These are phyloP conservation scores for Coniosporium tulheliwenetii DNA, from an alignment of 2,329 filamentous ascomycete genomes.

Conservation along the genomic window DNA sequence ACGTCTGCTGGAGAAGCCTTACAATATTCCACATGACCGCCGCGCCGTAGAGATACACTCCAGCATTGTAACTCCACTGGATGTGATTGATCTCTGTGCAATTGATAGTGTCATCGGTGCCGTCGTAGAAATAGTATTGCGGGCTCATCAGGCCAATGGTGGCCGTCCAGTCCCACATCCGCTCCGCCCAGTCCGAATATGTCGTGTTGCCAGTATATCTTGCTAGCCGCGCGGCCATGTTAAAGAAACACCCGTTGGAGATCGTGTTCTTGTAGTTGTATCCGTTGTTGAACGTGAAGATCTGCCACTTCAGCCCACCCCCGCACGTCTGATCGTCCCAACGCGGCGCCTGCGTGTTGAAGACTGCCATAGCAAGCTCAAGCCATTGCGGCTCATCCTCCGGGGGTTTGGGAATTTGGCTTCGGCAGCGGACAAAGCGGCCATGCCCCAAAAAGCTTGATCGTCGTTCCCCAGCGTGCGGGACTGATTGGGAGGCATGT, in stretches of 20 bases:
- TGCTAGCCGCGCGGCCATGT: slow-evolving; percentile 26
- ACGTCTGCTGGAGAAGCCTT: slow-evolving; percentile 7
- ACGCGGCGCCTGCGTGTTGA: slow-evolving; percentile 20
- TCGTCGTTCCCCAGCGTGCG: slow-evolving; percentile 37
- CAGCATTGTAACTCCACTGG: slow-evolving; percentile 32
- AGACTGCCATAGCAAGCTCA: slow-evolving; percentile 25
- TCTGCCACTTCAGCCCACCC: slow-evolving; percentile 23
- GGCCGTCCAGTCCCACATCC: slow-evolving; percentile 17
- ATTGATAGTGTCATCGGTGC: slow-evolving; percentile 25
- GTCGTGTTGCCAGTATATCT: slow-evolving; percentile 30
- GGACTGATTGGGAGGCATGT: slow-evolving; percentile 34
- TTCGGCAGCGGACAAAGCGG: slow-evolving; percentile 41
- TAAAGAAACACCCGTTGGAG: slow-evolving; percentile 36
- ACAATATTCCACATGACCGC: slow-evolving; percentile 33
- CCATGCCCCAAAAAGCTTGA: slow-evolving; percentile 41
- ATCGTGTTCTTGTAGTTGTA: slow-evolving; percentile 37
- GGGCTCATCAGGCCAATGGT: slow-evolving; percentile 41
- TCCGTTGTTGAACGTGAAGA: slow-evolving; percentile 31
- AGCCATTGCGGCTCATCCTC: slow-evolving; percentile 25
- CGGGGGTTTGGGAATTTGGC: slow-evolving; percentile 27
- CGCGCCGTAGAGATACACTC: slow-evolving; percentile 29
- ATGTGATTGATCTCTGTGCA: slow-evolving; percentile 27
- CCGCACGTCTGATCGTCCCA: slow-evolving; percentile 21
- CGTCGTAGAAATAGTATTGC: slow-evolving; percentile 28
- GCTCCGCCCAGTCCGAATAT: slow-evolving; percentile 48